Evolutionary conservation across 2,329 filamentous ascomycete genomes (phyloP).

Genomic region (Fusarium camptoceras): DNA sequence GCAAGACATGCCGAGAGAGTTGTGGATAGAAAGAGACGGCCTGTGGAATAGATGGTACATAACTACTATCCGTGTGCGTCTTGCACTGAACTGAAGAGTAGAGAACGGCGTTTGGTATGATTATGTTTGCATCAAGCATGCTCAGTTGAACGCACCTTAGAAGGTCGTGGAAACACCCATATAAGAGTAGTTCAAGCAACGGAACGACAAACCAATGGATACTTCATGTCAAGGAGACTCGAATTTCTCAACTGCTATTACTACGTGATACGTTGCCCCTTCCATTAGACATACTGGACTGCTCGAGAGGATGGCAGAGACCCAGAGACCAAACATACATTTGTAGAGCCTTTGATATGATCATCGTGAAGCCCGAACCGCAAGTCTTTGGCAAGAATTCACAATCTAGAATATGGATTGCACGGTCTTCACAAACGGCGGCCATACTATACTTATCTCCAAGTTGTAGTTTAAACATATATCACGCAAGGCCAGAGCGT

Average conservation of each 20-base stretch:
- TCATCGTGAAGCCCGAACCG: not conserved
- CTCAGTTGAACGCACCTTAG: constrained; percentile 17
- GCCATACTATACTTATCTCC: not conserved
- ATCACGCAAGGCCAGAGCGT: not conserved
- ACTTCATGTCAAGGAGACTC: constrained; percentile 5
- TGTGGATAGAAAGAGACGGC: constrained; percentile 38
- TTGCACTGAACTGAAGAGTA: constrained; percentile 22
- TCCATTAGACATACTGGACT: not conserved
- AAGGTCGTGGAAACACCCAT: constrained; percentile 6
- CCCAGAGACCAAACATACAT: not conserved
- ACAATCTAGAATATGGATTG: not conserved
- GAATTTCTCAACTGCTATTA: not conserved
- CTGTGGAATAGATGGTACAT: constrained; percentile 36
- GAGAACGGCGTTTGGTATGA: constrained; percentile 30
- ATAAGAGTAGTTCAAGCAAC: constrained; percentile 16
- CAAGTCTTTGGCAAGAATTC: not conserved
- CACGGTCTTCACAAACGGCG: not conserved
- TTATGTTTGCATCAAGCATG: constrained; percentile 34
- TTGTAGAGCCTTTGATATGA: not conserved
- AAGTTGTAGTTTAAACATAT: not conserved
- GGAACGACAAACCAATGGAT: constrained; percentile 22
- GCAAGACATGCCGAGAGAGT: constrained; percentile 26
- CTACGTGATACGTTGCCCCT: not conserved
- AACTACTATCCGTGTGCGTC: constrained; percentile 6
- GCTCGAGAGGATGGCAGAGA: not conserved